phyloP scores from a whole-genome alignment of 768 basidiomycete species.

The Hygrophorus pudorinus region DNA sequence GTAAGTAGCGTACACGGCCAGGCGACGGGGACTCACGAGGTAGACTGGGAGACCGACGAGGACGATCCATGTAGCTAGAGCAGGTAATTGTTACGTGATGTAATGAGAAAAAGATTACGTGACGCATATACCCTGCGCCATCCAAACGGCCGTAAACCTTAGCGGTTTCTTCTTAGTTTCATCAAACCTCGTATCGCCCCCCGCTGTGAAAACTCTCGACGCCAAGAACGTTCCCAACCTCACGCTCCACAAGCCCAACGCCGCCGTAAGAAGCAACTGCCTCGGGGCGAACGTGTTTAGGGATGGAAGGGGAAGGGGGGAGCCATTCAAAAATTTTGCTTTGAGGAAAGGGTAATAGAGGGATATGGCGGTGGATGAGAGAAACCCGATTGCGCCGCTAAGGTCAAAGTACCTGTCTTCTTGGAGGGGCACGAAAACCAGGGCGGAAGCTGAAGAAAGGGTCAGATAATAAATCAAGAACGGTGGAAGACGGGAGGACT shows the following conservation, averaged over 20 bases:
- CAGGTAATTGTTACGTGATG: neutral
- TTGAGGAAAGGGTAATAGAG: slow-evolving; percentile 53
- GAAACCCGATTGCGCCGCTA: slow-evolving; percentile 54
- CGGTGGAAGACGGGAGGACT: slow-evolving; percentile 7
- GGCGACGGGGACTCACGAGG: slow-evolving; percentile 16
- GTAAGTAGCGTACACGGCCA: neutral
- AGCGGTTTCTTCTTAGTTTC: slow-evolving; percentile 31
- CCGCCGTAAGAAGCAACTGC: slow-evolving; percentile 48
- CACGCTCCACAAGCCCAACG: slow-evolving; percentile 48
- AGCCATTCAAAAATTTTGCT: slow-evolving; percentile 34
- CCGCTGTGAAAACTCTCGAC: slow-evolving; percentile 35
- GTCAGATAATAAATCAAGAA: slow-evolving; percentile 1
- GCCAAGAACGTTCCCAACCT: slow-evolving; percentile 56
- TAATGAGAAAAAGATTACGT: neutral
- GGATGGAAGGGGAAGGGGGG: slow-evolving; percentile 27
- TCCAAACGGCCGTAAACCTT: slow-evolving; percentile 50
- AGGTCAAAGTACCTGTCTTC: slow-evolving; percentile 63
- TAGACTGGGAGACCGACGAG: slow-evolving; percentile 64
- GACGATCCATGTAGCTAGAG: slow-evolving; percentile 53
- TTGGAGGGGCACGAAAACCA: slow-evolving; percentile 54
- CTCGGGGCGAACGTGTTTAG: slow-evolving; percentile 45
- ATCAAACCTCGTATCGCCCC: slow-evolving; percentile 60
- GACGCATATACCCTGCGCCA: slow-evolving; percentile 37
- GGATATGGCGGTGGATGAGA: slow-evolving; percentile 49
- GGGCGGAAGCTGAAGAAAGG: slow-evolving; percentile 42